A percentile compares a stretch with the other conserved stretches of the same genome.
Evolutionary conservation across 2,329 filamentous ascomycete genomes (phyloP).

Genomic region (Amauroascus verrucosus): DNA sequence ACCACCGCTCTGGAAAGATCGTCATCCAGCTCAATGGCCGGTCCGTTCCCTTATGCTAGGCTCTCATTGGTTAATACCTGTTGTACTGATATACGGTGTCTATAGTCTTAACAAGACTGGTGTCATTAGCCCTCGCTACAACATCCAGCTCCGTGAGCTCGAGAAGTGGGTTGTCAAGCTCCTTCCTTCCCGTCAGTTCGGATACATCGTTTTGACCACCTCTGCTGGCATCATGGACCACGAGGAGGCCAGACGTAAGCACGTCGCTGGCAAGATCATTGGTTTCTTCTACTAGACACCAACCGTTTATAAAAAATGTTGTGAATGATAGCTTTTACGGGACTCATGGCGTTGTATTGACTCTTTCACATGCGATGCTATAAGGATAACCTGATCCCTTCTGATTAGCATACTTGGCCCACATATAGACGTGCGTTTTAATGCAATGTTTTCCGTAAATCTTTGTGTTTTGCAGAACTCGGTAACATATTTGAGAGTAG

Average conservation of each 20-base stretch:
- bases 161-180: constrained; percentile 99
- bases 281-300: constrained; percentile 91
- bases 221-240: constrained; percentile 99
- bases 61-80: not conserved
- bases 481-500: not conserved
- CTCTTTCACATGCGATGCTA: not conserved
- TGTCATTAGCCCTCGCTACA: constrained; percentile 99
- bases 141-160: constrained; percentile 91
- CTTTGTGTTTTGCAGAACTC: not conserved
- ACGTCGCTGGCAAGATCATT: constrained; percentile 98
- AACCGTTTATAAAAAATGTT: not conserved
- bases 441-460: constrained; percentile 1
- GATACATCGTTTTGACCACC: constrained; percentile 97
- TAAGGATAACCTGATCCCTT: not conserved
- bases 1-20: constrained; percentile 99
- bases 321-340: not conserved
- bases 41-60: constrained; percentile 30
- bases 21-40: constrained; percentile 99
- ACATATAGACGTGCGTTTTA: not conserved
- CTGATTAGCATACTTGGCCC: not conserved
- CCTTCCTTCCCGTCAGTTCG: constrained; percentile 98
- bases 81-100: constrained; percentile 1
- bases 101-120: constrained; percentile 85
- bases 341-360: constrained; percentile 1
- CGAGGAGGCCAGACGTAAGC: constrained; percentile 98